Conservation (phyloP, 805 yeast genomes). For the Schwanniomyces yamadae region DNA sequence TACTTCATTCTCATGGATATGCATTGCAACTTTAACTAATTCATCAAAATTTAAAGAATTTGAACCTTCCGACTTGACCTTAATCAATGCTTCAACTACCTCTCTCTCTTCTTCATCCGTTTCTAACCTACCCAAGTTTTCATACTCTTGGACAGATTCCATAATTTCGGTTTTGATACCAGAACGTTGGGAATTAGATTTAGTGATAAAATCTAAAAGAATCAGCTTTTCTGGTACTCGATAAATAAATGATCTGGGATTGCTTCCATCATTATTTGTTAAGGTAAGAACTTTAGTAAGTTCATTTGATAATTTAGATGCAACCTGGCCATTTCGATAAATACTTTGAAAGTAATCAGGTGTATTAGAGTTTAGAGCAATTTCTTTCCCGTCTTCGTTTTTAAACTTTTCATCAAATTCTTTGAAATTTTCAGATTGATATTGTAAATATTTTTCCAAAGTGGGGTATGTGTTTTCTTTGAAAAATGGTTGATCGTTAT, state of each 20-base stretch:
- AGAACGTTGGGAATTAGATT: slow-evolving; percentile 39
- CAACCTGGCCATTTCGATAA: slow-evolving; percentile 18
- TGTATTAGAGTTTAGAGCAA: slow-evolving; percentile 11
- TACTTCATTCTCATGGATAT: slow-evolving; percentile 8
- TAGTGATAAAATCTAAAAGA: slow-evolving; percentile 64
- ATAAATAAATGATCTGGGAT: slow-evolving; percentile 50
- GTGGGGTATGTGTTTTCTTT: slow-evolving; percentile 16
- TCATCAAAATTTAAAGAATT: slow-evolving; percentile 43
- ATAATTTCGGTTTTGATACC: slow-evolving; percentile 26
- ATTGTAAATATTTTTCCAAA: slow-evolving; percentile 31
- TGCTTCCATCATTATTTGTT: slow-evolving; percentile 13
- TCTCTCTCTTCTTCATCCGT: slow-evolving; percentile 16
- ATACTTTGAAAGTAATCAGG: slow-evolving; percentile 32
- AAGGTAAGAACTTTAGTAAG: slow-evolving; percentile 20
- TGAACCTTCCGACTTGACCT: slow-evolving; percentile 23
- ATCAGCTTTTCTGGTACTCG: slow-evolving; percentile 68
- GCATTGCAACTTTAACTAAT: slow-evolving; percentile 42
- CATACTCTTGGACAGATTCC: slow-evolving; percentile 24
- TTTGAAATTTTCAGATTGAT: slow-evolving; percentile 23
- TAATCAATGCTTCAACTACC: slow-evolving; percentile 25
- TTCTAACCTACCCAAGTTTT: slow-evolving; percentile 15
- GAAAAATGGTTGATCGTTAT: slow-evolving; percentile 33
- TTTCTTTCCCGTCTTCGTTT: slow-evolving; percentile 7
- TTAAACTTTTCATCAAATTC: slow-evolving; percentile 8
- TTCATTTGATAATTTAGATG: slow-evolving; percentile 17